phyloP scores from a whole-genome alignment of 495 filamentous ascomycete genomes.

The Lasiosphaeria miniovina region DNA sequence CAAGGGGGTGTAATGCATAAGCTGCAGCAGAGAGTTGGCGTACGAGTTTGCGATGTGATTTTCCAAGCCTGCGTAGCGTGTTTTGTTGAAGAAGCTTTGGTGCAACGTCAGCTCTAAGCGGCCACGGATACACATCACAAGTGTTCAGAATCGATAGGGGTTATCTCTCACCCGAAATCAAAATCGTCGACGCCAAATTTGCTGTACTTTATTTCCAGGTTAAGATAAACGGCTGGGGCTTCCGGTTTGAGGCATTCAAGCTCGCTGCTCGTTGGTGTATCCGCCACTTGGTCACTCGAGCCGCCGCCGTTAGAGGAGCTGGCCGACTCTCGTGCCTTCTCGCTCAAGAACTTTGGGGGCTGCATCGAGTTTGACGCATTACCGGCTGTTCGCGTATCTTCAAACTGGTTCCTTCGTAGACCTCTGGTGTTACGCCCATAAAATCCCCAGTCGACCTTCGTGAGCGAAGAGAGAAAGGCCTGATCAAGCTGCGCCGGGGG shows the following conservation, averaged over 20 bases:
- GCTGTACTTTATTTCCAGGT: constrained; percentile 95
- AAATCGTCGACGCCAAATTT: constrained; percentile 97
- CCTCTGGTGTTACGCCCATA: constrained; percentile 77
- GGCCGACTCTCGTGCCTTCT: constrained; percentile 73
- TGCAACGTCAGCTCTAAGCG: constrained; percentile 9
- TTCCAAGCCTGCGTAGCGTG: constrained; percentile 83
- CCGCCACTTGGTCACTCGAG: constrained; percentile 52
- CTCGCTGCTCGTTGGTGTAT: constrained; percentile 58
- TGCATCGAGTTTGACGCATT: constrained; percentile 51
- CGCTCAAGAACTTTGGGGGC: constrained; percentile 87
- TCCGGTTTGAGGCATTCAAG: constrained; percentile 64
- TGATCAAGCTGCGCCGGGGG: constrained; percentile 75
- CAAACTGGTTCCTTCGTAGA: constrained; percentile 73
- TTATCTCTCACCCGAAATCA: constrained; percentile 75
- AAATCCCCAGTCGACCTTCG: constrained; percentile 64
- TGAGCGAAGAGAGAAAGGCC: constrained; percentile 64
- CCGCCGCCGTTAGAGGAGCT: constrained; percentile 35
- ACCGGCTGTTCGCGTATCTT: constrained; percentile 64
- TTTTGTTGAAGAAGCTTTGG: constrained; percentile 85
- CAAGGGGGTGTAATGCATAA: constrained; percentile 84
- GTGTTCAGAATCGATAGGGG: neutral
- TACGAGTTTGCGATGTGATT: constrained; percentile 97
- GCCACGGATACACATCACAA: neutral
- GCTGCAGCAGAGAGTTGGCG: constrained; percentile 86
- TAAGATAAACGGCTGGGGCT: constrained; percentile 79